Base-by-base conservation (phyloP, 495 filamentous ascomycete species). In the Gamarada debralockiae region DNA sequence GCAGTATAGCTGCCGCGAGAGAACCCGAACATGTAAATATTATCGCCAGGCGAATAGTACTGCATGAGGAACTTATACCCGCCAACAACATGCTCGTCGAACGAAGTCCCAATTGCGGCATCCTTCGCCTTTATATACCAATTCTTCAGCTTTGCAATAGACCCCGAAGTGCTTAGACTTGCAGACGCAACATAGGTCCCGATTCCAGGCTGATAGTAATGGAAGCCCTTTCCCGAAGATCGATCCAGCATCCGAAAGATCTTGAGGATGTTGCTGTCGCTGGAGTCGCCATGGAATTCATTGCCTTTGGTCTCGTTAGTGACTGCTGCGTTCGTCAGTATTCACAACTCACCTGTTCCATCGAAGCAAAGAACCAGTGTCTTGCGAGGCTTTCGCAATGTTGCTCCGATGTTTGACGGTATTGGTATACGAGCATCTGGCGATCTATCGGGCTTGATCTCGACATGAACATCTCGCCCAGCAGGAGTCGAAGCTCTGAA, bases 31-130 rank as follows among this genome's bases (percentile, higher is more conserved):
- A 93, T 80, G 56, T 79, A 81, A 48, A 93, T 90, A 61, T 91
- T 83, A 56, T 93, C 87, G 5, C 87, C 90, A 0, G 83, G 80
- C 13, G 74, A 71, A 62, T 95, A 95, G 67, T 89, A 90, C 27
- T 86, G 81, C 89, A 95, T 95, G 29, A 92, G 71, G 67, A 95
- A 93, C 54, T 87, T 88, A 64, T 95, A 95, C 15, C 87, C 89
- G 9, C 84, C 89, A 57, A 93, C 81, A 24, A 89, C 87, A 68
- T 95, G 89, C 13, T 89, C 80, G 55, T 84, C 87, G 55, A 96
- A 95, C 0, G 86, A 90, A 1, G 85, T 85, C 3, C 90, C 90
- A 52, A 96, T 70, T 10, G 90, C 90, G 1, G 85, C 87, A 62
- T 96, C 90, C 61, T 92, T 90, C 34, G 87, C 83, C 58, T 96